Conservation (phyloP, 345 rosid genomes). For the Brassica nigra region DNA sequence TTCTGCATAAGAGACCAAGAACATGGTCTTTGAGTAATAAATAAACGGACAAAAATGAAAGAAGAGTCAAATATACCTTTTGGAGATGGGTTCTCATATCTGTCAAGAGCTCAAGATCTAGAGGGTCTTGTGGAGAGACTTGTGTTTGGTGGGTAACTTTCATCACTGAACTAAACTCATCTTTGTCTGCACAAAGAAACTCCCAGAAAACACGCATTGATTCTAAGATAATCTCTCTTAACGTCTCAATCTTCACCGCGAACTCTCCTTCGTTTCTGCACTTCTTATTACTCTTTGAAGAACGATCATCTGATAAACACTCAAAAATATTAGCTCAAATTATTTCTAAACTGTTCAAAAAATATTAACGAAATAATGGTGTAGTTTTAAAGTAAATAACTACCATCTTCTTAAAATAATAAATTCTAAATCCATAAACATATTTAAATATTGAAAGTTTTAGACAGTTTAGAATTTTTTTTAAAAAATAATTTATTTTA, state of each 20-base stretch:
- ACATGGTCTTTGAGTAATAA: conserved; percentile 10
- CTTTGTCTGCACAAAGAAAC: conserved; percentile 60
- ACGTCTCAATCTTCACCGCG: conserved; percentile 43
- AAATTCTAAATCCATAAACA: too few relatives aligned
- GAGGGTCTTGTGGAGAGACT: conserved; percentile 50
- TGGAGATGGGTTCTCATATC: conserved; percentile 55
- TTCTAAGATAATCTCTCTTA: conserved; percentile 51
- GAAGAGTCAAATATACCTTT: conserved; percentile 50
- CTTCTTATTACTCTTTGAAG: conserved; percentile 46
- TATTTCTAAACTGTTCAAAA: too few relatives aligned
- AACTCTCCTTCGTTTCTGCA: conserved; percentile 48
- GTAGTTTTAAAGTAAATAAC: neutral
- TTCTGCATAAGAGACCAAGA: conserved; percentile 45
- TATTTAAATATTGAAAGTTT: too few relatives aligned
- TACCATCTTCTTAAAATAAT: neutral
- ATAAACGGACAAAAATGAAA: neutral
- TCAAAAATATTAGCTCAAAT: neutral
- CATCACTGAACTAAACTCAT: conserved; percentile 34
- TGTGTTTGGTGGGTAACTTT: conserved; percentile 45
- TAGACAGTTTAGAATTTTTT: too few relatives aligned
- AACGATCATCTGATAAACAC: conserved; percentile 53
- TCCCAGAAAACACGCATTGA: conserved; percentile 62
- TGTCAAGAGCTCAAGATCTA: conserved; percentile 51
- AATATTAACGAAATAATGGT: neutral
- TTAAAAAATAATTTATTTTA: too few relatives aligned